Percentiles rank a stretch among this genome's conserved stretches.
These are phyloP conservation scores for Rhodotorula glutinis DNA, from an alignment of 1,284 basidiomycete species.

Conservation along the genomic window DNA sequence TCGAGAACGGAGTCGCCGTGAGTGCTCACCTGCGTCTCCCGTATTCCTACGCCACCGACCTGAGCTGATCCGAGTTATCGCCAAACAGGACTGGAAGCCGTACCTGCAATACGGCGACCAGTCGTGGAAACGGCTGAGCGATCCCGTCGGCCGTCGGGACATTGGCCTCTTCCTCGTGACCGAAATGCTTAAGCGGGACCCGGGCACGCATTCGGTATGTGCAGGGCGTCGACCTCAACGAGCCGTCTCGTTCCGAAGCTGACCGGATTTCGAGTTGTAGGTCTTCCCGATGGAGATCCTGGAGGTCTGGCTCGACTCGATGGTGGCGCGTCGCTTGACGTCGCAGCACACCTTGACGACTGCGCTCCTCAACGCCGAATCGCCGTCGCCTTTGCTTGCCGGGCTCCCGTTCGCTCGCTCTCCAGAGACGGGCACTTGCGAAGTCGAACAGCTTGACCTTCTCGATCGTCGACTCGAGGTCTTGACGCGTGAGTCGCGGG, in stretches of 20 bases:
- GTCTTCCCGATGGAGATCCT: slow-evolving; percentile 58
- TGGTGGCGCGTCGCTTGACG: slow-evolving; percentile 57
- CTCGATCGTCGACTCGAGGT: slow-evolving; percentile 20
- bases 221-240: neutral
- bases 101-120: slow-evolving; percentile 60
- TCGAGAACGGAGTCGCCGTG: slow-evolving; percentile 60
- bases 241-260: neutral
- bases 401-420: slow-evolving; percentile 13
- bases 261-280: slow-evolving; percentile 48
- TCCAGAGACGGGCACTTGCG: neutral
- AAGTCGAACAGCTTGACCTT: slow-evolving; percentile 24
- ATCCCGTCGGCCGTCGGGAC: slow-evolving; percentile 58
- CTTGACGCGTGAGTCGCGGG: slow-evolving; percentile 24
- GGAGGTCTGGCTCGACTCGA: slow-evolving; percentile 58
- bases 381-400: slow-evolving; percentile 15
- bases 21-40: slow-evolving; percentile 25
- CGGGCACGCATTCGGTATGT: slow-evolving; percentile 61
- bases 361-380: slow-evolving; percentile 16
- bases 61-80: slow-evolving; percentile 1
- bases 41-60: slow-evolving; percentile 21
- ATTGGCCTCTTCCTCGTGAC: slow-evolving; percentile 69
- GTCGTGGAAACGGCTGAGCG: slow-evolving; percentile 61
- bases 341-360: slow-evolving; percentile 55
- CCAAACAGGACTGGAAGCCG: slow-evolving; percentile 61
- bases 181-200: slow-evolving; percentile 63